phyloP scores from a whole-genome alignment of 768 basidiomycete genomes.

The Lactarius akahatsu region DNA sequence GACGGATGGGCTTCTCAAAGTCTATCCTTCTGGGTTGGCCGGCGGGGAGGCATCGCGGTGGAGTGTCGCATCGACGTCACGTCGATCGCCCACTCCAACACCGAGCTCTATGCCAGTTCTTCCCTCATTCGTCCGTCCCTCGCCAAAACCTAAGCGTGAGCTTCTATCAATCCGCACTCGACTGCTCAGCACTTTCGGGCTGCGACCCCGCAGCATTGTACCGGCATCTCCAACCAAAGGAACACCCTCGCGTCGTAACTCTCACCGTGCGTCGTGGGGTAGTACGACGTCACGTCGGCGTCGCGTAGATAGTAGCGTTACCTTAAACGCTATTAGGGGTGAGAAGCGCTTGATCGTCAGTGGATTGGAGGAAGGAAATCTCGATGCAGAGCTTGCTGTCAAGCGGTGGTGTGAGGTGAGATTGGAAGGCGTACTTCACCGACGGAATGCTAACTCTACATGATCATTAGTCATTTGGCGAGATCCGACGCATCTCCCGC shows the following conservation, averaged over 20 bases:
- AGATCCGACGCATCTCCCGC: conserved; percentile 26
- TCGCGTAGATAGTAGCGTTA: conserved; percentile 13
- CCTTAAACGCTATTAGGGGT: background rate
- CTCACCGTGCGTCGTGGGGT: conserved; percentile 19
- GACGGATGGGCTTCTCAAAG: conserved; percentile 18
- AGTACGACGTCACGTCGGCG: conserved; percentile 25
- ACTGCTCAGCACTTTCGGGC: conserved; percentile 27
- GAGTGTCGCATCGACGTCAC: conserved; percentile 28
- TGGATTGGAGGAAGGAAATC: conserved; percentile 24
- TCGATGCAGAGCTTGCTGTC: conserved; percentile 27
- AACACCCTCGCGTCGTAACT: conserved; percentile 9
- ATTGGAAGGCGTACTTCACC: background rate
- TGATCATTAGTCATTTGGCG: conserved; percentile 25
- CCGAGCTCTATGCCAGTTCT: conserved; percentile 23
- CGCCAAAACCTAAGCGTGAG: conserved; percentile 16
- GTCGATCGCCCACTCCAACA: conserved; percentile 21
- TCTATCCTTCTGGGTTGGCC: conserved; percentile 24
- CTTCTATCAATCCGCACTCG: conserved; percentile 27
- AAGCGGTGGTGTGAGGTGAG: conserved; percentile 30
- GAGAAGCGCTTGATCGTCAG: conserved; percentile 29
- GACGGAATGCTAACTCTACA: background rate
- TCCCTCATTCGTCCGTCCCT: conserved; percentile 9
- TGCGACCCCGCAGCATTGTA: conserved; percentile 18
- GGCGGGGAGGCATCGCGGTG: conserved; percentile 26
- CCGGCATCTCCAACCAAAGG: conserved; percentile 18